Evolutionary conservation across 1,284 basidiomycete species (phyloP), one percentile per base, ranked within the genome.

Genomic region (Pulchroboletus neoregius): DNA sequence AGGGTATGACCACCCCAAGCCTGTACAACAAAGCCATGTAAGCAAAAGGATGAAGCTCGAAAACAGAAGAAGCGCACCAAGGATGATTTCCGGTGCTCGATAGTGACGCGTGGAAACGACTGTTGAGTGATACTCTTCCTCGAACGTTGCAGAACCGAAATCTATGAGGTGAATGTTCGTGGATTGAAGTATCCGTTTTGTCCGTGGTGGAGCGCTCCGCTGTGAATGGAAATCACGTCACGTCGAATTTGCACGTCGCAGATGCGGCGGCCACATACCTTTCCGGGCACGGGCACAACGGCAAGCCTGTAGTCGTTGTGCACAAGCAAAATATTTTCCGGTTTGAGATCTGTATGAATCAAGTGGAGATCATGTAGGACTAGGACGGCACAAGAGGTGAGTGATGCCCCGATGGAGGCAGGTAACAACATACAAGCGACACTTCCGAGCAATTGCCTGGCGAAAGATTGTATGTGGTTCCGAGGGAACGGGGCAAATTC

Each of bases 91-190:
- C 1, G 96, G 96, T 13, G 96, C 96, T 51, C 96, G 90, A 66
- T 99, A 99, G 71, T 99, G 96, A 50, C 96, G 83, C 15, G 96
- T 99, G 30, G 89, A 95, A 32, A 99, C 96, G 15, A 99, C 95
- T 3, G 89, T 92, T 2, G 94, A 97, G 66, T 99, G 96, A 66
- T 99, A 99, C 69, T 99, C 96, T 60, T 92, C 84, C 64, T 97
- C 90, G 63, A 99, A 99, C 1, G 95, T 99, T 3, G 96, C 96
- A 39, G 91, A 95, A 41, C 96, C 94, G 72, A 99, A 99, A 69
- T 99, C 96, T 68, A 99, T 99, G 38, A 99, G 75, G 30, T 91
- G 90, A 56, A 99, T 98, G 46, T 95, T 91, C 8, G 93, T 95
- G 45, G 87, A 89, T 45, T 82, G 75, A 45, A 98, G 74, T 51